Conservation (phyloP, 305 asterid genomes). For the Rubia peregrina region DNA sequence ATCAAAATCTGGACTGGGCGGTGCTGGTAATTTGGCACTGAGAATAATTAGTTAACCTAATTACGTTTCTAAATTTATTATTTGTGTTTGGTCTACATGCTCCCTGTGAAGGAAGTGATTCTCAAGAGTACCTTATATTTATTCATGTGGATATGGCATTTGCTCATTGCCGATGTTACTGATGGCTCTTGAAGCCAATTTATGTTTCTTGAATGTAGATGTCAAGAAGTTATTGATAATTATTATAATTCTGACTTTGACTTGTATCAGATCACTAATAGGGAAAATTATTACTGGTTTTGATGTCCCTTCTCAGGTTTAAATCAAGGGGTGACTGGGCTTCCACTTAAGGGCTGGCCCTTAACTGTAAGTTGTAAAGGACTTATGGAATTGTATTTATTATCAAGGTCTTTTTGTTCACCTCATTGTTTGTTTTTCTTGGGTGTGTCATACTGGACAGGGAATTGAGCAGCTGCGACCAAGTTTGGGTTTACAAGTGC, state of each 20-base stretch:
- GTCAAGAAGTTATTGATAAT: not conserved
- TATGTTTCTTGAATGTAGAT: not conserved
- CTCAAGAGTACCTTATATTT: not conserved
- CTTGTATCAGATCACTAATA: not conserved
- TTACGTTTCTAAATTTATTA: not conserved
- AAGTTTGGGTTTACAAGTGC: constrained; percentile 86
- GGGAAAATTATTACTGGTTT: not conserved
- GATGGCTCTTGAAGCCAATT: not conserved
- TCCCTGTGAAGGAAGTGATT: not conserved
- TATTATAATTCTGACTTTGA: not conserved
- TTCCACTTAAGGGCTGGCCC: constrained; percentile 99
- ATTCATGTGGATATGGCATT: not conserved
- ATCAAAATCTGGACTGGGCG: constrained; percentile 92
- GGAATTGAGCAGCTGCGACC: constrained; percentile 94
- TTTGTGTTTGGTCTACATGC: not conserved
- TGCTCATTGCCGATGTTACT: not conserved
- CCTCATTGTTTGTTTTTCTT: constrained; percentile 16
- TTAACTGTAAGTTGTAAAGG: constrained; percentile 64
- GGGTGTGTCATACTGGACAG: constrained; percentile 31
- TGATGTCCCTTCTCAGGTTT: constrained; percentile 44
- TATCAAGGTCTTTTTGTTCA: constrained; percentile 13
- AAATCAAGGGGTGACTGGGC: constrained; percentile 80
- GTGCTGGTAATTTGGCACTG: constrained; percentile 52
- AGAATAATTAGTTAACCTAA: not conserved
- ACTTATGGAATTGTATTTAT: constrained; percentile 16